Conservation (phyloP, 495 filamentous ascomycete species). For the Neurospora discreta region DNA sequence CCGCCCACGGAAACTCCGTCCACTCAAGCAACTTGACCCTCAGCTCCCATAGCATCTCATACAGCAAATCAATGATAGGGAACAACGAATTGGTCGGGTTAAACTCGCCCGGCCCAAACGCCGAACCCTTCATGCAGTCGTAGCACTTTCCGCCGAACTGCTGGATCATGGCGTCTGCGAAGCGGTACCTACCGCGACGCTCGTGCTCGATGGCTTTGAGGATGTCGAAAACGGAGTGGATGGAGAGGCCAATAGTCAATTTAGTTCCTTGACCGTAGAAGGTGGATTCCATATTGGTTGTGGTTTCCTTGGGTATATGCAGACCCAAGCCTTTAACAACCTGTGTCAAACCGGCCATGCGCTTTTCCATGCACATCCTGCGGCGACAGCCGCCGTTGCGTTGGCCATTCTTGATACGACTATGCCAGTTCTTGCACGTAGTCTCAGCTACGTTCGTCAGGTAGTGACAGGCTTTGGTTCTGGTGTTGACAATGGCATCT, state of each 20-base stretch:
- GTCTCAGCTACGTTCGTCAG: neutral
- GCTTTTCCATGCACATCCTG: neutral
- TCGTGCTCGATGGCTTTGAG: neutral
- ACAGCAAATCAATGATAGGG: constrained; percentile 4
- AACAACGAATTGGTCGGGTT: constrained; percentile 6
- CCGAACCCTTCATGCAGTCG: neutral
- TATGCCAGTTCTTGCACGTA: neutral
- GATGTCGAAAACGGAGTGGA: neutral
- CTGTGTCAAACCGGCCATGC: neutral
- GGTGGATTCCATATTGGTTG: neutral
- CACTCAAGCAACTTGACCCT: neutral
- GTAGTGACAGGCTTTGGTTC: neutral
- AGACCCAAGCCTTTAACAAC: neutral
- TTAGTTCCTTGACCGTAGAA: neutral
- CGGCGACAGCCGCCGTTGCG: neutral
- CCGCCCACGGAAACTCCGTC: neutral
- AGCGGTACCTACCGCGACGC: neutral
- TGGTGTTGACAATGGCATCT: constrained; percentile 1
- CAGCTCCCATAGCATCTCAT: constrained; percentile 1
- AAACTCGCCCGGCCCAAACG: neutral
- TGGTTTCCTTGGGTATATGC: neutral
- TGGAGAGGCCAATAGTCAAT: neutral
- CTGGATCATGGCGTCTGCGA: neutral
- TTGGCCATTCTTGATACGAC: neutral
- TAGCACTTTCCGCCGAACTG: neutral